These are phyloP conservation scores for Penicillium verrucosum DNA, from an alignment of 2,329 filamentous ascomycete species.

Conservation along the genomic window DNA sequence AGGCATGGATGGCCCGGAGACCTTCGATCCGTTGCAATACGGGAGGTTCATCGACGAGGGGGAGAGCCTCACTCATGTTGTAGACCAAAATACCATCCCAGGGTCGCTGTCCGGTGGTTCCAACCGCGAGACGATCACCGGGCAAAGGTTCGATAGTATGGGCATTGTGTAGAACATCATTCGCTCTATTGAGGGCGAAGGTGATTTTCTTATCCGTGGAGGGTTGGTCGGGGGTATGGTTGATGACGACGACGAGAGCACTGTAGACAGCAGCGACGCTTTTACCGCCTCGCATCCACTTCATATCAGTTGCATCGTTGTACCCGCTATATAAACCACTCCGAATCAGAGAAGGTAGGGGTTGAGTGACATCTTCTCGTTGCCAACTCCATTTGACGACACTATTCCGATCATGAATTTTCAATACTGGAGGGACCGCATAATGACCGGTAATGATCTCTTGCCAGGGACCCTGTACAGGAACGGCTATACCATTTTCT, in stretches of 20 bases:
- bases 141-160: slow-evolving; percentile 23
- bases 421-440: slow-evolving; percentile 12
- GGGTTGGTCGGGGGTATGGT: slow-evolving; percentile 23
- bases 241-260: slow-evolving; percentile 22
- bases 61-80: slow-evolving; percentile 17
- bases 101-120: slow-evolving; percentile 22
- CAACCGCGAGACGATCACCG: slow-evolving; percentile 21
- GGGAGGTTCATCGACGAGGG: slow-evolving; percentile 20
- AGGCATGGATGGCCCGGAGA: slow-evolving; percentile 22
- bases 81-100: slow-evolving; percentile 27
- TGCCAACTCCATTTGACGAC: slow-evolving; percentile 17
- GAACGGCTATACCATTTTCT: not conserved
- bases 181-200: slow-evolving; percentile 22
- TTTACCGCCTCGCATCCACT: slow-evolving; percentile 24
- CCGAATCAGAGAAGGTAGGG: slow-evolving; percentile 13
- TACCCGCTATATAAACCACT: slow-evolving; percentile 18
- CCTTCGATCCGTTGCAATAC: slow-evolving; percentile 25
- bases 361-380: slow-evolving; percentile 19
- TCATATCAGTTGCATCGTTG: slow-evolving; percentile 27
- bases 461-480: slow-evolving; percentile 6
- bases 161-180: slow-evolving; percentile 21
- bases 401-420: slow-evolving; percentile 15
- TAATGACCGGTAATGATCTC: slow-evolving; percentile 20
- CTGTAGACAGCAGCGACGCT: slow-evolving; percentile 23
- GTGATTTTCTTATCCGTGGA: slow-evolving; percentile 25